Evolutionary conservation across 257 asterid species (phyloP), one percentile per base, ranked within the genome.

Genomic region (Solanum verrucosum): DNA sequence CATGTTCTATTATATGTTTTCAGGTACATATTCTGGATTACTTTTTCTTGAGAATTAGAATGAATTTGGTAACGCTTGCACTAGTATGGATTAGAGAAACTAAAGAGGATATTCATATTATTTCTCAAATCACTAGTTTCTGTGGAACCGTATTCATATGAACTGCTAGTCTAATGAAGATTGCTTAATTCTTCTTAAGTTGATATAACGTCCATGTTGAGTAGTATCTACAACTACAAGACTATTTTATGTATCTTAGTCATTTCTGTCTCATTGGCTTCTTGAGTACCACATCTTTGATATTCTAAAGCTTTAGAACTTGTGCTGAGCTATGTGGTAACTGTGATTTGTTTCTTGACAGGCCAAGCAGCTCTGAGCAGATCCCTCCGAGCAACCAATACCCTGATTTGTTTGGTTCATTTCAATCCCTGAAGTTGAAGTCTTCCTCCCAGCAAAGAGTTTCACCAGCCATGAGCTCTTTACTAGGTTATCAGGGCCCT

Each of bases 371-470:
- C 93, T 90, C 93, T n/a, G 95, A 91, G 89, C 90, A 90, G 91
- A 88, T 90, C 84, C 88, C 89, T 40, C 84, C 91, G 38, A 87
- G 52, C 59, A 95, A 91, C 52, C 89, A 97, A 86, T 91, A 92
- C 84, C 92, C 98, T 81, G 96, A 93, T 90, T 40, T 96, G 78
- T 93, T 93, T 13, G 97, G 95, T 90, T 89, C 98, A 33, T 94
- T 96, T 88, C 95, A 90, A 56, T 96, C 99, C 29, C 90, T 95
- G 88, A 95, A 91, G 91, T 78, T 94, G 89, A 92, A 89, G 84
- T 89, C 97, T 84, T 86, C 95, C 63, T 87, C 96, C 15, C 93
- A 90, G 85, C 88, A 89, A 77, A 92, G 92, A 75, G 93, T 89
- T 75, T 93, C 98, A 86, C 93, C 94, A 7, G 95, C 98, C 75